Evolutionary conservation across 495 filamentous ascomycete genomes (phyloP).

Genomic region (Sordaria brevicollis): DNA sequence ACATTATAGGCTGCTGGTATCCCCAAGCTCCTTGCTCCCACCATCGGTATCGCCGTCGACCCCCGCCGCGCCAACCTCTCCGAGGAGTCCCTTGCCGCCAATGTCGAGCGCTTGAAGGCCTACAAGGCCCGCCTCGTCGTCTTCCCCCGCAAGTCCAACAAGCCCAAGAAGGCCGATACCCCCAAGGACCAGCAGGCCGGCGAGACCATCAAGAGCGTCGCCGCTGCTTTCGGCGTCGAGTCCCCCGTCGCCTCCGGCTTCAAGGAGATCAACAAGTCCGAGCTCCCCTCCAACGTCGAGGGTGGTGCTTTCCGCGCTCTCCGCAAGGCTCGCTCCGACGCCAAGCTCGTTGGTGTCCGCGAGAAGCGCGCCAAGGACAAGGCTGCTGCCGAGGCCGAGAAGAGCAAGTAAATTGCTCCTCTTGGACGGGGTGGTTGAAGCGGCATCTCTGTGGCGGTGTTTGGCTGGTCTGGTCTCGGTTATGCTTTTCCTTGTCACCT

Average conservation of each 20-base stretch:
- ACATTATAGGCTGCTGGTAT: constrained; percentile 79
- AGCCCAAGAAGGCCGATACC: constrained; percentile 83
- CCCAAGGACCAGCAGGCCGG: constrained; percentile 74
- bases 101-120: constrained; percentile 91
- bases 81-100: constrained; percentile 81
- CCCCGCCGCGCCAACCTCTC: constrained; percentile 92
- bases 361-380: constrained; percentile 92
- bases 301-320: constrained; percentile 72
- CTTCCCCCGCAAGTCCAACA: constrained; percentile 90
- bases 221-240: constrained; percentile 54
- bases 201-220: constrained; percentile 50
- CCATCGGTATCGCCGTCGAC: constrained; percentile 95
- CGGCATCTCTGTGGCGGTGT: constrained; percentile 25
- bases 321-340: constrained; percentile 76
- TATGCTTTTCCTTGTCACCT: constrained; percentile 27
- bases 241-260: constrained; percentile 50
- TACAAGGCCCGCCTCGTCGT: constrained; percentile 92
- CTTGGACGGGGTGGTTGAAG: constrained; percentile 2
- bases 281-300: constrained; percentile 67
- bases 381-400: constrained; percentile 73
- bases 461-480: constrained; percentile 38
- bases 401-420: constrained; percentile 74
- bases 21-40: constrained; percentile 84
- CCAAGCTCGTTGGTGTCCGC: constrained; percentile 66
- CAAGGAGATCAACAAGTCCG: constrained; percentile 71